Percentiles rank a stretch among this genome's conserved stretches.
Evolutionary conservation across 23 red algal species (phyloP).

Genomic region (Agarophyton chilense): DNA sequence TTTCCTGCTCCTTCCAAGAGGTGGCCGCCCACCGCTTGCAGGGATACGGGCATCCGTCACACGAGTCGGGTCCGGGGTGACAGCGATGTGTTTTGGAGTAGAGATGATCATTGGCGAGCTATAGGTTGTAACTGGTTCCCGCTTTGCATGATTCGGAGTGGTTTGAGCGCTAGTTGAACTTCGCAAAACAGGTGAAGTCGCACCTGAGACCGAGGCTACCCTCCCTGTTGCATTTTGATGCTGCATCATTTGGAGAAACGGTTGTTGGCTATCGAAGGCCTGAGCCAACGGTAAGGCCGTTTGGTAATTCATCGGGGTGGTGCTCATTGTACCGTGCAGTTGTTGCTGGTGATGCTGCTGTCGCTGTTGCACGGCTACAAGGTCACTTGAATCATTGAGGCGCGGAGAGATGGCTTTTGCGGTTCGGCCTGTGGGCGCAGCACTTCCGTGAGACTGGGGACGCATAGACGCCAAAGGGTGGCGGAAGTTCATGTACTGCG

Average conservation of each 20-base stretch:
- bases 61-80: background rate
- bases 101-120: background rate
- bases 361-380: constrained; percentile 39
- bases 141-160: background rate
- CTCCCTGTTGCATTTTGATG: constrained; percentile 9
- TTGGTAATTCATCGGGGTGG: background rate
- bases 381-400: constrained; percentile 37
- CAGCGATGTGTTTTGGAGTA: background rate
- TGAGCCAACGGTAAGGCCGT: constrained; percentile 8
- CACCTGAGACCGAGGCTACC: background rate
- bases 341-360: constrained; percentile 55
- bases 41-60: constrained; percentile 6
- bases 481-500: constrained; percentile 39
- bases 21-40: constrained; percentile 11
- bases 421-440: constrained; percentile 1
- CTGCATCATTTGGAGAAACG: constrained; percentile 40
- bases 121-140: background rate
- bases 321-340: background rate
- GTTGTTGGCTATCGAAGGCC: constrained; percentile 14
- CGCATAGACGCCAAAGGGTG: constrained; percentile 35
- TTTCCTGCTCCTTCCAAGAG: background rate
- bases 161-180: background rate
- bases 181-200: background rate
- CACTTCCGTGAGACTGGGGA: background rate
- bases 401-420: constrained; percentile 66